Conservation (phyloP, 768 basidiomycete species). For the Collybia sp. region DNA sequence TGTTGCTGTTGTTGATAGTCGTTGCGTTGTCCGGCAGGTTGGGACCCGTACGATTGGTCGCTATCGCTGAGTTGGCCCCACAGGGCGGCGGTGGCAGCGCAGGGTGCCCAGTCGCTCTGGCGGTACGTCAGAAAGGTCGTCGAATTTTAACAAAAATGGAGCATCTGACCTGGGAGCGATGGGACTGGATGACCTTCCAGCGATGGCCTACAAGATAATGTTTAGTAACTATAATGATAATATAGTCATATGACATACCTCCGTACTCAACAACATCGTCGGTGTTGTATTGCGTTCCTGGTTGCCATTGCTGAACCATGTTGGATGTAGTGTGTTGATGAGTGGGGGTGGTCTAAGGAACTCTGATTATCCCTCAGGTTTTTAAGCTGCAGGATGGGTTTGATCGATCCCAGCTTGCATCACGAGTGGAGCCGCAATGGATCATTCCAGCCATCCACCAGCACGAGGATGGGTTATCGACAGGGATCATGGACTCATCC, state of each 20-base stretch:
- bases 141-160: neutral
- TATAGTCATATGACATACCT: constrained; percentile 27
- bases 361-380: too few relatives aligned
- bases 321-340: constrained; percentile 2
- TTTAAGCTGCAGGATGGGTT: too few relatives aligned
- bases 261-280: constrained; percentile 53
- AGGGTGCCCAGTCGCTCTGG: constrained; percentile 67
- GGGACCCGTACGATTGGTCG: constrained; percentile 5
- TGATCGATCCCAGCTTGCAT: too few relatives aligned
- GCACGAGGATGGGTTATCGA: too few relatives aligned
- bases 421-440: too few relatives aligned
- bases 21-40: neutral
- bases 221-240: neutral
- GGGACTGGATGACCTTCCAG: constrained; percentile 72
- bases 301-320: constrained; percentile 54
- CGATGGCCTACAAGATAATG: constrained; percentile 31
- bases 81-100: constrained; percentile 51
- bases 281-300: constrained; percentile 53
- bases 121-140: neutral
- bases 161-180: constrained; percentile 54
- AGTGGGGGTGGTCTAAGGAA: neutral
- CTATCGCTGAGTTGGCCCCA: constrained; percentile 52
- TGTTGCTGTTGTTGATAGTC: constrained; percentile 21
- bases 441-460: too few relatives aligned
- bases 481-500: too few relatives aligned